phyloP scores from a whole-genome alignment of 805 yeast species.

The Clavispora phyllophila region DNA sequence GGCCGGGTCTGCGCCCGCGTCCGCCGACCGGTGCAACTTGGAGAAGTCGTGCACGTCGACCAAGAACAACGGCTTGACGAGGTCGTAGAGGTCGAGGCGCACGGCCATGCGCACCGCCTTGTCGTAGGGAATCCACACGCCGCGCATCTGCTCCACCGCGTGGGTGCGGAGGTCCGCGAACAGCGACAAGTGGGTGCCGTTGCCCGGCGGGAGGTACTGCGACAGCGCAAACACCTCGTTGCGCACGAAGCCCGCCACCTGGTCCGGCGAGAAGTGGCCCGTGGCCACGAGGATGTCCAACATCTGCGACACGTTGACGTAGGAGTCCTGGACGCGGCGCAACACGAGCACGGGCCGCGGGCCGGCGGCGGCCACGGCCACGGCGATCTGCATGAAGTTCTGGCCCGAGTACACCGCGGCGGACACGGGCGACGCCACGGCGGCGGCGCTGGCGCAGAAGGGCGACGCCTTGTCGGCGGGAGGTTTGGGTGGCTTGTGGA shows the following conservation, averaged over 20 bases:
- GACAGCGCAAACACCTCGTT: conserved; percentile 31
- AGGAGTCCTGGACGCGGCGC: conserved; percentile 40
- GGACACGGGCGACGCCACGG: conserved; percentile 5
- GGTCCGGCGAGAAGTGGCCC: conserved; percentile 20
- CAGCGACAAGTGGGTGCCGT: conserved; percentile 12
- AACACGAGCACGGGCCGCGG: conserved; percentile 20
- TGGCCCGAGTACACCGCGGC: conserved; percentile 32
- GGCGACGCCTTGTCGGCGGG: background rate
- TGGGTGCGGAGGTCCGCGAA: conserved; percentile 27
- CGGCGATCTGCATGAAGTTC: conserved; percentile 31
- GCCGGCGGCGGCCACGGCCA: conserved; percentile 6
- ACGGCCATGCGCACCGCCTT: conserved; percentile 36
- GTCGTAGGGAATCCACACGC: conserved; percentile 42
- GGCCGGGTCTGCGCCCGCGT: conserved; percentile 12
- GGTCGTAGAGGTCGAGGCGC: conserved; percentile 35
- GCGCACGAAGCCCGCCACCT: conserved; percentile 25
- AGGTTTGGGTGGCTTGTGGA: conserved; percentile 17
- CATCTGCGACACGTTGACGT: conserved; percentile 34
- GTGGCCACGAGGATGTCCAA: conserved; percentile 29
- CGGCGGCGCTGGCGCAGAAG: background rate
- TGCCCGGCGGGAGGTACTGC: conserved; percentile 24
- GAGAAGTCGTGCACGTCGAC: conserved; percentile 44
- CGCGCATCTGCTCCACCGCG: conserved; percentile 24
- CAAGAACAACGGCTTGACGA: conserved; percentile 32
- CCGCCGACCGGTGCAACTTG: conserved; percentile 22